Evolutionary conservation across 345 rosid genomes (phyloP).

Genomic region (Abelmoschus esculentus): DNA sequence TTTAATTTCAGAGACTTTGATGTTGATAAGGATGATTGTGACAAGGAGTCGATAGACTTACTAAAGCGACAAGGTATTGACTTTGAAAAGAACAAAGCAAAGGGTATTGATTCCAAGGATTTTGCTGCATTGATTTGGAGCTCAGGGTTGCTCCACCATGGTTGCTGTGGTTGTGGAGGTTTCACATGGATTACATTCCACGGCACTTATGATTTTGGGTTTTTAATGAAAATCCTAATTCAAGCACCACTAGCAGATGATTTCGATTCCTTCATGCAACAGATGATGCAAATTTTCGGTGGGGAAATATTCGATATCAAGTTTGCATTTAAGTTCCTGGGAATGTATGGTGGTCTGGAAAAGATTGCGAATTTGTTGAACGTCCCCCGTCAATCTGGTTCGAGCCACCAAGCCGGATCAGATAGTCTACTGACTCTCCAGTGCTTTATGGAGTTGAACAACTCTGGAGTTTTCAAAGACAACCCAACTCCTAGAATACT

Average conservation of each 20-base stretch:
- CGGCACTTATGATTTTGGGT: conserved; percentile 1
- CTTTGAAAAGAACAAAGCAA: not conserved
- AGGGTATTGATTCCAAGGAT: not conserved
- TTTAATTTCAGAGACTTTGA: conserved; percentile 10
- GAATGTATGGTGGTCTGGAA: conserved; percentile 12
- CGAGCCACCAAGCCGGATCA: conserved; percentile 25
- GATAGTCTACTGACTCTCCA: conserved; percentile 32
- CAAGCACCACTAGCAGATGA: not conserved
- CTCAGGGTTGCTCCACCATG: not conserved
- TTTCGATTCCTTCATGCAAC: not conserved
- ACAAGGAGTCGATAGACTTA: not conserved
- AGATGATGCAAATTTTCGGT: not conserved
- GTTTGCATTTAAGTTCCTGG: not conserved
- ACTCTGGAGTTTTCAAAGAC: not conserved
- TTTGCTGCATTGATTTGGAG: not conserved
- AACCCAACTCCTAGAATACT: not conserved
- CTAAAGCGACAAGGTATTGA: conserved; percentile 2
- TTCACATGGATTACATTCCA: not conserved
- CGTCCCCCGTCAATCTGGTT: not conserved
- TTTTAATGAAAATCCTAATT: not conserved
- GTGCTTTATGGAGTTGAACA: not conserved
- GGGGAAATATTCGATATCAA: not conserved
- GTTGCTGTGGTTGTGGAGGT: not conserved
- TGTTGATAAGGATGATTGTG: not conserved
- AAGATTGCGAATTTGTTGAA: not conserved